Percentiles rank a stretch among this genome's conserved stretches.
Conservation (phyloP, 1,284 basidiomycete genomes). For the Anthracocystis walkeri region DNA sequence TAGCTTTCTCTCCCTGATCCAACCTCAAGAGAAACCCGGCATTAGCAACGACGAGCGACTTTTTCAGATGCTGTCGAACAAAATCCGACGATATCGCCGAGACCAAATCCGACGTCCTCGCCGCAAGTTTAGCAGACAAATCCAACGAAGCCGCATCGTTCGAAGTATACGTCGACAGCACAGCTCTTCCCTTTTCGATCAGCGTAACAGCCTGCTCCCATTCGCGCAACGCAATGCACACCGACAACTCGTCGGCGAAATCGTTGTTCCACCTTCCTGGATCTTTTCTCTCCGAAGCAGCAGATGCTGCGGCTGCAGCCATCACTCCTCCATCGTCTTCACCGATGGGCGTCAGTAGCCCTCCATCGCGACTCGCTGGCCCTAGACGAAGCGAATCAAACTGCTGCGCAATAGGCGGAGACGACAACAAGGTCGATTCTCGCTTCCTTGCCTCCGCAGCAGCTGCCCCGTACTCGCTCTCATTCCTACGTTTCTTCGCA, state of each 20-base stretch:
- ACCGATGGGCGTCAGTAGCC: conserved; percentile 28
- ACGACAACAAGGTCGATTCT: conserved; percentile 39
- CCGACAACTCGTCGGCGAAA: conserved; percentile 89
- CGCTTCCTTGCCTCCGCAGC: conserved; percentile 47
- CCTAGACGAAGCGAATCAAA: conserved; percentile 10
- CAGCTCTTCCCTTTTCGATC: conserved; percentile 82
- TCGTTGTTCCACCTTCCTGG: conserved; percentile 82
- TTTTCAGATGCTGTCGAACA: conserved; percentile 80
- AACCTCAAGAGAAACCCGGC: conserved; percentile 81
- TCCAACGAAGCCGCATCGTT: conserved; percentile 36
- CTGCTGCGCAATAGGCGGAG: conserved; percentile 21
- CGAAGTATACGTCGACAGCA: conserved; percentile 74
- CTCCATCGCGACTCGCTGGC: conserved; percentile 1
- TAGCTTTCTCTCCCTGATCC: conserved; percentile 81
- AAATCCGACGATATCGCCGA: conserved; percentile 81
- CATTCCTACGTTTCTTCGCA: conserved; percentile 85
- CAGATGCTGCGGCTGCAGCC: conserved; percentile 47
- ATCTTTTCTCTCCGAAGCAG: conserved; percentile 58
- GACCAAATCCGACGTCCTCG: conserved; percentile 72
- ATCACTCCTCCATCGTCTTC: conserved; percentile 27
- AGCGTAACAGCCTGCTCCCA: conserved; percentile 87
- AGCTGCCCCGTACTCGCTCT: conserved; percentile 75
- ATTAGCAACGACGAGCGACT: conserved; percentile 79
- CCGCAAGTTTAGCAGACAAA: conserved; percentile 35
- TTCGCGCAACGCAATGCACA: conserved; percentile 87